Base-by-base conservation (phyloP, 2,329 filamentous ascomycete genomes). In the Ophiosphaerella korrae region DNA sequence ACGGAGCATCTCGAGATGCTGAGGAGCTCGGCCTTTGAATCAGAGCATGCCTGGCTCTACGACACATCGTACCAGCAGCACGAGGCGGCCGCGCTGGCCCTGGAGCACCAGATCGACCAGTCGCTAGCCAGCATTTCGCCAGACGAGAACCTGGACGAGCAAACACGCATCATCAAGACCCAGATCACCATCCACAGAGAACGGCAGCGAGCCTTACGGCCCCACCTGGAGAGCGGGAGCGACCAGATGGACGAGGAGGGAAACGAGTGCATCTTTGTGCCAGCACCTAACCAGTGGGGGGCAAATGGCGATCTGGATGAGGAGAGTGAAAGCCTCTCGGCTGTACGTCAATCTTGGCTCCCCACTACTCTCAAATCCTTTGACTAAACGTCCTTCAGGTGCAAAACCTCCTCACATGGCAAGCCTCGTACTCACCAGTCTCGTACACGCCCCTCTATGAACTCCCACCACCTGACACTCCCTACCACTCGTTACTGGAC, bases 241-340 rank as follows among this genome's bases (percentile, higher is more conserved):
- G 70, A 66, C 36, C 57, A 64, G 26, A 62, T 69, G 26, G 70
- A 73, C 41, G 70, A 63, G 36, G 68, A 72, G 47, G 70, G 70
- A 16, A 68, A 71, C 38, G 68, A 72, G 43, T 72, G 68, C 44
- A 66, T 70, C 29, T 72, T 73, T 45, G 66, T 72, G 18, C 66
- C 70, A 9, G 70, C 69, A 18, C 69, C 70, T n/a, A 73, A 71
- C 39, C 69, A 72, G 47, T 72, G 69, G 69, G 69, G 70, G 7
- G 70, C 68, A 2, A 72, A 72, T 21, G 69, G 70, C 12, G 70
- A 73, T 39, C 49, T 73, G 31, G 69, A 73, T 40, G 70, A 73
- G 53, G 69, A 72, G 58, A 72, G 69, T 39, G 69, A 70, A 39
- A 72, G 67, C 26, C 47, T 73, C 35, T 71, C 67, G 38, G 69